These are phyloP conservation scores for Paramecium octaurelia DNA, from an alignment of 73 alveolate genomes.

Conservation along the genomic window DNA sequence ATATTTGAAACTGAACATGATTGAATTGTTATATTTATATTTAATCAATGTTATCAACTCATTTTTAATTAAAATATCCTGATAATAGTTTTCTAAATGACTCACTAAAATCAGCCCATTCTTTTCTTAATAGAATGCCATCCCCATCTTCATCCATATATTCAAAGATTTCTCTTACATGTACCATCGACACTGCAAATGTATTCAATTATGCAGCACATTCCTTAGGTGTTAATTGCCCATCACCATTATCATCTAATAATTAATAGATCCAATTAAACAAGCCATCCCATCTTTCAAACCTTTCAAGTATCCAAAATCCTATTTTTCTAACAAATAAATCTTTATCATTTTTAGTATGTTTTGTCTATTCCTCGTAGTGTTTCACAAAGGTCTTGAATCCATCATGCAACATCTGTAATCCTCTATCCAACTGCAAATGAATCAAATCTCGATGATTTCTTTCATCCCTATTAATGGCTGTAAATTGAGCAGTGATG, in stretches of 20 bases:
- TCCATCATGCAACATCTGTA: constrained; percentile 10
- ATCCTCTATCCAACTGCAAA: not conserved
- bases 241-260: constrained; percentile 55
- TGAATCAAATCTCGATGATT: constrained; percentile 27
- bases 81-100: not conserved
- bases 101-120: constrained; percentile 36
- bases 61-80: not conserved
- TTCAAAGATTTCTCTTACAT: constrained; percentile 32
- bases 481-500: constrained; percentile 44
- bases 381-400: constrained; percentile 4
- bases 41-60: not conserved
- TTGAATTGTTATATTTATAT: not conserved
- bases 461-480: constrained; percentile 23
- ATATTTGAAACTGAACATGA: constrained; percentile 51
- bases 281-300: constrained; percentile 46
- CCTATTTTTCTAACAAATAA: constrained; percentile 36
- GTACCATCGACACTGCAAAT: constrained; percentile 18
- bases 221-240: constrained; percentile 25
- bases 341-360: not conserved
- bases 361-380: not conserved
- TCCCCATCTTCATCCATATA: constrained; percentile 49
- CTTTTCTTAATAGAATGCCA: not conserved
- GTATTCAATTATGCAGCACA: not conserved
- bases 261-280: constrained; percentile 34
- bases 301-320: constrained; percentile 10